Evolutionary conservation across 345 rosid genomes (phyloP), one percentile per base, ranked within the genome.

Genomic region (Linum trigynum): DNA sequence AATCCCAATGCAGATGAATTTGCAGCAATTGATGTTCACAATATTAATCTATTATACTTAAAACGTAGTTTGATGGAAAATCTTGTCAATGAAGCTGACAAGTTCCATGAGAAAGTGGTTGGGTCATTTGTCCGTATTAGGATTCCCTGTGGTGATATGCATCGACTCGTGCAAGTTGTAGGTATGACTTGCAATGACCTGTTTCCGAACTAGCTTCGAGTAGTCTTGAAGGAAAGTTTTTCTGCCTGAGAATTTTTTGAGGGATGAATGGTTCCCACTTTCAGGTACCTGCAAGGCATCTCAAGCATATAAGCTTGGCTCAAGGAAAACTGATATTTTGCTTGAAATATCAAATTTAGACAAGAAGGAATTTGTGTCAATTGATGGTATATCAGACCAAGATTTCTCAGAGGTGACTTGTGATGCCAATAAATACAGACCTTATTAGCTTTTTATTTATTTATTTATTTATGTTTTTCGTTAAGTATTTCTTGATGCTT

Each of bases 1-100:
- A 76, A 67, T 23, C 59, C 61, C 40, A 66, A 77, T 70, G 81
- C 71, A 39, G 80, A 83, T 69, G 95, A 84, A 57, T 84, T 74
- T 78, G 97, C 99, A 63, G 95, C 92, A 17, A 78, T 89, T 74
- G 95, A 94, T 81, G 80, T 77, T 72, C 95, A 94, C 75, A 94
- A 94, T 67, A 79, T 88, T 70, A 81, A 76, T 67, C 75, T 94
- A 80, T 71, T 94, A 56, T 94, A 80, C 78, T 68, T 94, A 72
- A 85, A 76, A 70, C 96, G 87, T 62, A 70, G 70, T 76, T 82
- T 78, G 75, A 64, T 90, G 71, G 96, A 85, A 78, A 84, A 67
- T 61, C 76, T 94, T 59, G 67, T 94, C 57, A 84, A 75, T 73
- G 96, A 88, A 75, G 58, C 77, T 66, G 82, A 82, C 76, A 88